Percentiles rank a stretch among this genome's conserved stretches.
phyloP scores from a whole-genome alignment of 805 yeast species.

The Teunomyces stri region DNA sequence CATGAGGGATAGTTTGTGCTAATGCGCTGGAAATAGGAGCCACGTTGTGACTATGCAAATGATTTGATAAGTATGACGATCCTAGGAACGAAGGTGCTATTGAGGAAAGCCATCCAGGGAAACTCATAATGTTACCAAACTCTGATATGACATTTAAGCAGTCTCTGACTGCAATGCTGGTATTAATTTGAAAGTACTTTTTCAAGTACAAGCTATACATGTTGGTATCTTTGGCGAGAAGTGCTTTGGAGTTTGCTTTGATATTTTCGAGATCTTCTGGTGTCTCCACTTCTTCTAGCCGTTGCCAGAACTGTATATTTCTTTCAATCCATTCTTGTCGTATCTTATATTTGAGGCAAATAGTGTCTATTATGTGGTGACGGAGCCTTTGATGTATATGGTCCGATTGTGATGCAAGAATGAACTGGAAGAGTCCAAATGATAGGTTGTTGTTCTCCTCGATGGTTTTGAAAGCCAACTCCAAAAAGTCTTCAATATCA shows the following conservation, averaged over 20 bases:
- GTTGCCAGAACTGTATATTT: conserved; percentile 3
- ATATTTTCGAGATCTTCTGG: conserved; percentile 1
- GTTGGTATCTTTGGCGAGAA: neutral
- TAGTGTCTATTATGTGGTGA: conserved; percentile 14
- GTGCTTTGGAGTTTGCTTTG: neutral
- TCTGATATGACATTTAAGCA: neutral
- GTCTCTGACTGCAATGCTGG: conserved; percentile 1
- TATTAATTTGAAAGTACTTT: conserved; percentile 3
- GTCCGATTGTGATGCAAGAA: conserved; percentile 18
- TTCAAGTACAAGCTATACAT: conserved; percentile 7
- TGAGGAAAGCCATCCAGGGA: conserved; percentile 12
- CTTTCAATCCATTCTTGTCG: conserved; percentile 5
- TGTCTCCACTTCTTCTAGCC: conserved; percentile 5
- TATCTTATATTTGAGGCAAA: conserved; percentile 9
- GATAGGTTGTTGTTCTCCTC: conserved; percentile 15
- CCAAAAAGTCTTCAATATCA: conserved; percentile 39
- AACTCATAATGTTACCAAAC: conserved; percentile 1
- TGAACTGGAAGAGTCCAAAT: conserved; percentile 26
- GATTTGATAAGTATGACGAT: conserved; percentile 1
- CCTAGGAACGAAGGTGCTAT: conserved; percentile 3
- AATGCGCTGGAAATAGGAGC: conserved; percentile 2
- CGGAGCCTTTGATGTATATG: conserved; percentile 6
- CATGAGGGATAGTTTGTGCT: neutral
- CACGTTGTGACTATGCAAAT: neutral
- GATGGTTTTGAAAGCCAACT: conserved; percentile 20